These are phyloP conservation scores for Diaporthe sp. DNA, from an alignment of 2,329 filamentous ascomycete species.

Conservation along the genomic window DNA sequence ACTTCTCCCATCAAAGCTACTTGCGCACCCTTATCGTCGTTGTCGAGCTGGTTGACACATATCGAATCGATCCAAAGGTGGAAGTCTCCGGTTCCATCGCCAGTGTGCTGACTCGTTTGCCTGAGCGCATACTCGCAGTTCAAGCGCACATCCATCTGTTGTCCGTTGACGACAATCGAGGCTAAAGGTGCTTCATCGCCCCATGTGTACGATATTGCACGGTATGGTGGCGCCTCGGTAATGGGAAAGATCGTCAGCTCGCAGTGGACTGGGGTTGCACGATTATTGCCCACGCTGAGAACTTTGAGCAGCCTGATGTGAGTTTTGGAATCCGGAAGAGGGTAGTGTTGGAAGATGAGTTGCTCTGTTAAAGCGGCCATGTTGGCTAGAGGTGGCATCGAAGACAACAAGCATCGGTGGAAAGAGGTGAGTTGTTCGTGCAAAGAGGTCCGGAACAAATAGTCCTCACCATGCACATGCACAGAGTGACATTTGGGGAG, in stretches of 20 bases:
- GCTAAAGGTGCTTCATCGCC: background rate
- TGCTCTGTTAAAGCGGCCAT: background rate
- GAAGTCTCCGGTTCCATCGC: background rate
- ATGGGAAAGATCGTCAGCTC: background rate
- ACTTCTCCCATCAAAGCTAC: background rate
- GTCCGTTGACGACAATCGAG: background rate
- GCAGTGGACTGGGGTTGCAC: background rate
- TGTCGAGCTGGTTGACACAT: background rate
- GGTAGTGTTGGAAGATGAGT: background rate
- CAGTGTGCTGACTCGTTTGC: background rate
- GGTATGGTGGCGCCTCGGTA: background rate
- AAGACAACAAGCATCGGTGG: background rate
- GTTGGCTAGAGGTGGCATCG: background rate
- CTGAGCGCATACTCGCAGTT: background rate
- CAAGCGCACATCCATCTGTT: background rate
- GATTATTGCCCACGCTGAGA: background rate
- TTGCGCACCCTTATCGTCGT: background rate
- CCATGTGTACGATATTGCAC: slow-evolving; percentile 2
- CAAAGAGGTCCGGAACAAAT: background rate
- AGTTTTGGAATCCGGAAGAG: background rate
- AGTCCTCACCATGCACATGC: background rate
- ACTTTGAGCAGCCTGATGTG: slow-evolving; percentile 13
- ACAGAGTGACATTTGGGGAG: background rate
- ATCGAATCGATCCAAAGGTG: background rate
- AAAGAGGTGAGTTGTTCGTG: background rate